Percentiles rank a stretch among this genome's conserved stretches.
Evolutionary conservation across 305 asterid genomes (phyloP).

Genomic region (Fraxinus dipetala): DNA sequence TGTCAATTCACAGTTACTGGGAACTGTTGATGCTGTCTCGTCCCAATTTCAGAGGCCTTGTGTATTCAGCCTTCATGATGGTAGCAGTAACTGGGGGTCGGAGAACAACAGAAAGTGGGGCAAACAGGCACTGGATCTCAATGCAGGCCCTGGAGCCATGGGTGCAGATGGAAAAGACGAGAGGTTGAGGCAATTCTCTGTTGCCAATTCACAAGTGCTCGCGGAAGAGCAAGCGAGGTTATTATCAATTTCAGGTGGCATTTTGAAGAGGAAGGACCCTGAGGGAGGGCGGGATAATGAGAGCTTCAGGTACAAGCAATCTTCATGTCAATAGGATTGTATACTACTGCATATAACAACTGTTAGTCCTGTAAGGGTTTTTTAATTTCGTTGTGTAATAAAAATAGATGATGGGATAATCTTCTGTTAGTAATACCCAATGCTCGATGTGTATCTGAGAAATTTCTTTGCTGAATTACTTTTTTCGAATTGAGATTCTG

Average conservation of each 20-base stretch:
- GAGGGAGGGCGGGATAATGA: constrained; percentile 74
- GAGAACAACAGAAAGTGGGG: constrained; percentile 69
- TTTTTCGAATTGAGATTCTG: background rate
- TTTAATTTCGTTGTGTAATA: constrained; percentile 20
- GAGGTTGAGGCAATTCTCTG: constrained; percentile 53
- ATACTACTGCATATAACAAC: constrained; percentile 13
- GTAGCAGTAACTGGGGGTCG: constrained; percentile 39
- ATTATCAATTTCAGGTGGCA: constrained; percentile 48
- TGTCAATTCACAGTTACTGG: constrained; percentile 55
- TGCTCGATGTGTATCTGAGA: constrained; percentile 7
- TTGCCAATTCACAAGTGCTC: constrained; percentile 56
- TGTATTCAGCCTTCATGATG: constrained; percentile 50
- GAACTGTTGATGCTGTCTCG: constrained; percentile 53
- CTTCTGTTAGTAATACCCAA: constrained; percentile 8
- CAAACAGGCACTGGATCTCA: constrained; percentile 81
- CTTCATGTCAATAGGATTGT: constrained; percentile 63
- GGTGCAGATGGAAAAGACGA: constrained; percentile 66
- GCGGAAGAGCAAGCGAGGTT: constrained; percentile 66
- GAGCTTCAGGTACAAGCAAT: constrained; percentile 65
- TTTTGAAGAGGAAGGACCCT: constrained; percentile 67
- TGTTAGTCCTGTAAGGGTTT: constrained; percentile 29
- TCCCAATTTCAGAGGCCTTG: constrained; percentile 76
- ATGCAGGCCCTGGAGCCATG: constrained; percentile 73
- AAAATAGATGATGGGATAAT: constrained; percentile 11
- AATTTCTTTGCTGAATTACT: constrained; percentile 3